Conservation (phyloP, 2,329 filamentous ascomycete species). For the Verticillium isaacii region DNA sequence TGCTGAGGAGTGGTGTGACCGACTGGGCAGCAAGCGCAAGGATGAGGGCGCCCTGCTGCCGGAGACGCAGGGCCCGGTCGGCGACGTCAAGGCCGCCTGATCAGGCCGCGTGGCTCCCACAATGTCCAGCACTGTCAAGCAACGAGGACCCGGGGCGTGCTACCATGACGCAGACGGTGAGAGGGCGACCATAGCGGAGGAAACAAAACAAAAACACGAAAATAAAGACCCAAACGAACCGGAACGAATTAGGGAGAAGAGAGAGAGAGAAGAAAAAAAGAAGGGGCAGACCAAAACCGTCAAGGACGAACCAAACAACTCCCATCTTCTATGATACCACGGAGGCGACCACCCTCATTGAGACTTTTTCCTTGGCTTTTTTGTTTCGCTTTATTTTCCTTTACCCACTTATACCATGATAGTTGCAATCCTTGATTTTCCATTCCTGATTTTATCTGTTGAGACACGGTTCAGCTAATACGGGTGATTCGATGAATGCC, state of each 20-base stretch:
- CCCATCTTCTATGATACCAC: conserved; percentile 1
- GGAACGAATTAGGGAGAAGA: background rate
- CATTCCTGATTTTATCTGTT: background rate
- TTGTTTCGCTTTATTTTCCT: background rate
- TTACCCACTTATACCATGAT: background rate
- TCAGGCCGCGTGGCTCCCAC: no score
- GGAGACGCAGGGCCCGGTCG: conserved; percentile 16
- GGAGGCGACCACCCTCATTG: background rate
- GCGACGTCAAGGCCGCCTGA: conserved; percentile 22
- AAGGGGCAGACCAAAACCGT: background rate
- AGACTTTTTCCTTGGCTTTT: background rate
- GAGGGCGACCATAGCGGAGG: background rate
- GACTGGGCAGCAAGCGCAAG: conserved; percentile 49
- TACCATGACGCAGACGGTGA: background rate
- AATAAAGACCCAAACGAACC: background rate
- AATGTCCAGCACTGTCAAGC: background rate
- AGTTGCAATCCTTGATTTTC: background rate
- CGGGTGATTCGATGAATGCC: background rate
- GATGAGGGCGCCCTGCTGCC: conserved; percentile 20
- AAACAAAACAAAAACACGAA: background rate
- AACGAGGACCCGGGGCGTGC: background rate
- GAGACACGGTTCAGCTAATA: background rate
- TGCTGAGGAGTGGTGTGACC: conserved; percentile 87
- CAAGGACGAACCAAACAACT: background rate
- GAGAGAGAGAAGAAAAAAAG: background rate